Percentiles rank a stretch among this genome's conserved stretches.
These are phyloP conservation scores for Sphagnum contortum DNA, from an alignment of 225 moss, liverwort and hornwort genomes.

Conservation along the genomic window DNA sequence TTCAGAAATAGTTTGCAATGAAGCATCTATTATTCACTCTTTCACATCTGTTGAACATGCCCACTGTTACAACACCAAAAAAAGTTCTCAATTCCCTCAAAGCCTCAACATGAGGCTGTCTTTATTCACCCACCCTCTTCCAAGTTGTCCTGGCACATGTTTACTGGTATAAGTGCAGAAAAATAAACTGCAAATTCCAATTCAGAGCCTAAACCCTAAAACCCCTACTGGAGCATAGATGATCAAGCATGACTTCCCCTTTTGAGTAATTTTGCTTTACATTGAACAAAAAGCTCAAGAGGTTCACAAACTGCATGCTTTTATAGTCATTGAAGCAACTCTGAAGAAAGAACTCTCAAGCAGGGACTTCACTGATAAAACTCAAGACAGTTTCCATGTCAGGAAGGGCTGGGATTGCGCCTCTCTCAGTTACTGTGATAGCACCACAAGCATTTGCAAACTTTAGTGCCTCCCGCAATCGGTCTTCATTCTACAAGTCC, in stretches of 20 bases:
- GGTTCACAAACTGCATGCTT: constrained; percentile 2
- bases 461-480: constrained; percentile 33
- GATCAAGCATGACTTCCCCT: not conserved
- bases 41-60: no score
- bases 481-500: constrained; percentile 28
- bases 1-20: no score
- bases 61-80: no score
- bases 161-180: no score
- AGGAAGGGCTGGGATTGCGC: constrained; percentile 58
- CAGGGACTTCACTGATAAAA: constrained; percentile 43
- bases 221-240: not conserved
- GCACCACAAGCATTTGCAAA: constrained; percentile 58
- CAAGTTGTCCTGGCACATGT: no score
- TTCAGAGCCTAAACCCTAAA: not conserved
- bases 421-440: constrained; percentile 51
- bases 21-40: no score
- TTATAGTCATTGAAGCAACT: not conserved
- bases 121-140: no score
- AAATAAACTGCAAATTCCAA: not conserved
- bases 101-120: no score
- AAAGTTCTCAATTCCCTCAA: no score
- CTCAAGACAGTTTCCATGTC: constrained; percentile 39
- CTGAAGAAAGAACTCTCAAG: constrained; percentile 11
- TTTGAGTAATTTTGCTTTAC: no score
- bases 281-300: no score